Evolutionary conservation across 2,329 filamentous ascomycete genomes (phyloP), one percentile per base, ranked within the genome.

Genomic region (Colletotrichum sp.): DNA sequence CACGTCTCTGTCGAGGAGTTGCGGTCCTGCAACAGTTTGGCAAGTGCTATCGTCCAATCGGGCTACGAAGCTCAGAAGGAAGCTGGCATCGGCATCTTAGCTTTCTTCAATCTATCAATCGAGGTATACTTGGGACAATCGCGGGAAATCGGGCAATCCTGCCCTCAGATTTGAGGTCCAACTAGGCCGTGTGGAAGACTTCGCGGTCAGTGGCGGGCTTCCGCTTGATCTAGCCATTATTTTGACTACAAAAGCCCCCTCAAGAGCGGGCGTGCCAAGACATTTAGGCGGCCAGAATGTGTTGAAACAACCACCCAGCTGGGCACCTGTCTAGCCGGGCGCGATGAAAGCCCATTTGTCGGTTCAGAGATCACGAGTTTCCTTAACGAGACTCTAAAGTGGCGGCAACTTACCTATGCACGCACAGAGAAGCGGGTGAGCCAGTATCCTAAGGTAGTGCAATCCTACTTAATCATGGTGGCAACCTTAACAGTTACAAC

Each of bases 21-120:
- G 5, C 10, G 10, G n/a, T 21, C 1, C 43, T 48, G 43, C 18
- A 13, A 21, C 10, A 48, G n/a, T 21, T n/a, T 2, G 43, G 9
- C n/a, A n/a, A 7, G 3, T 3, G 2, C 21, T 9, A 13, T 21
- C 2, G 43, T 43, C 5, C n/a, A 48, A 48, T 0, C 13, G 43
- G 9, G 9, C n/a, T 48, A 7, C 9, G 9, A 21, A n/a, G n/a
- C 10, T 21, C 10, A 21, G 43, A 48, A 48, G 12, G 0, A 12
- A 7, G 43, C 43, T 4, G 10, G 18, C 18, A 48, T 43, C 18
- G 43, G 1, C 18, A 16, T 14, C 7, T 28, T 10, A 28, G 26
- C 0, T n/a, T 21, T 48, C 43, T 13, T n/a, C 43, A n/a, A 21
- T 48, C n/a, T 21, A 21, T 48, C 43, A 3, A n/a, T 21, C 1